Percentiles rank a stretch among this genome's conserved stretches.
These are phyloP conservation scores for Coccomyxa sp. DNA, from an alignment of 139 green algal species.

Conservation along the genomic window DNA sequence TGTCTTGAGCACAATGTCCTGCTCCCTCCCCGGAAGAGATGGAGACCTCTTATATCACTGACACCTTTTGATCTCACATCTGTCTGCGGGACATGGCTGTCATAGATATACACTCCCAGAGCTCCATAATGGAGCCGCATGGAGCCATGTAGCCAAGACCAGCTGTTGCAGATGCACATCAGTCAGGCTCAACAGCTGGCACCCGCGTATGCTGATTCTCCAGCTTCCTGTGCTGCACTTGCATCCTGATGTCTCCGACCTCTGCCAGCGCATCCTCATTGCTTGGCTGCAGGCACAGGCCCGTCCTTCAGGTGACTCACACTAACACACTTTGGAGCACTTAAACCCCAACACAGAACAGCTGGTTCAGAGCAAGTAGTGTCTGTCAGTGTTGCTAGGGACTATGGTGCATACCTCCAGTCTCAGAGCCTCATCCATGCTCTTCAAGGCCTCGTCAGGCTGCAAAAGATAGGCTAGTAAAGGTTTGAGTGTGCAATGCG, in stretches of 20 bases:
- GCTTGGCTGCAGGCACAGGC: no score
- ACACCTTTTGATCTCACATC: no score
- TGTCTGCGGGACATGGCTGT: no score
- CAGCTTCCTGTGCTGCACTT: conserved; percentile 1
- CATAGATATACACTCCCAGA: no score
- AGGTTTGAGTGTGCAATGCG: not conserved
- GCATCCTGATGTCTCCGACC: conserved; percentile 1
- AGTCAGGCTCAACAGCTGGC: not conserved
- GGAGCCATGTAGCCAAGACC: not conserved
- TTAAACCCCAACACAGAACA: no score
- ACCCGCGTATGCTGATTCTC: not conserved
- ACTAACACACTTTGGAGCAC: no score
- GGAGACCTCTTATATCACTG: no score
- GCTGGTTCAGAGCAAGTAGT: no score
- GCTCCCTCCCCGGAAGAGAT: no score
- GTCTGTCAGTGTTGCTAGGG: not conserved
- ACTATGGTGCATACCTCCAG: not conserved
- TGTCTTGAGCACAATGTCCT: no score
- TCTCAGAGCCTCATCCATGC: conserved; percentile 7
- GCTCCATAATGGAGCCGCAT: no score
- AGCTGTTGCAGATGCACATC: not conserved
- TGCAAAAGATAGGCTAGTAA: conserved; percentile 1
- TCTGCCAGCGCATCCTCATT: conserved; percentile 11
- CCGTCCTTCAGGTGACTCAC: no score
- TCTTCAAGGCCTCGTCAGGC: conserved; percentile 14